Evolutionary conservation across 2,329 filamentous ascomycete species (phyloP).

Genomic region (Ophiosphaerella herpotricha): DNA sequence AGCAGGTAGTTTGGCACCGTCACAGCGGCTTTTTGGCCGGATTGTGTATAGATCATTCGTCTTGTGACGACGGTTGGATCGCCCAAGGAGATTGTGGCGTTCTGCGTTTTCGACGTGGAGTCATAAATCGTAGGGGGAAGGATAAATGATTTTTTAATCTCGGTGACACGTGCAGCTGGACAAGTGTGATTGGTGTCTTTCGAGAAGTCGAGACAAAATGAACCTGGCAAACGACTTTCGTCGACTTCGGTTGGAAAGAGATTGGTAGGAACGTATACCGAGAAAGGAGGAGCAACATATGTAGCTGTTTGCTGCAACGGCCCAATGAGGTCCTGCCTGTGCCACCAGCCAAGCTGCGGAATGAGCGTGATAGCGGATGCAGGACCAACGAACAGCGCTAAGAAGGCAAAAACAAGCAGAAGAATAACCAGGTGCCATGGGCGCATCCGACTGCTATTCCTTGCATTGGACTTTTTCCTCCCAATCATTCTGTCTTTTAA

Average conservation of each 20-base stretch:
- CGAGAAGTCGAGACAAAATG: not conserved
- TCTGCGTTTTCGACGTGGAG: not conserved
- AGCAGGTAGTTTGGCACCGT: not conserved
- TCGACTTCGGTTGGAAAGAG: not conserved
- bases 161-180: not conserved
- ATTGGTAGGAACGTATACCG: not conserved
- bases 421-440: not conserved
- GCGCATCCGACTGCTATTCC: not conserved
- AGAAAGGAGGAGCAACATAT: not conserved
- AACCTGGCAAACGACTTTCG: not conserved
- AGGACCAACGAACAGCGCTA: not conserved
- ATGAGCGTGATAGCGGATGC: not conserved
- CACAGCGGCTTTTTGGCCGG: not conserved
- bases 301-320: not conserved
- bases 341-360: not conserved
- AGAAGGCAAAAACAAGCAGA: not conserved
- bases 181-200: not conserved
- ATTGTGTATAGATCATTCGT: not conserved
- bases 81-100: not conserved
- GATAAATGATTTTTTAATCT: not conserved
- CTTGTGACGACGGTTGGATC: not conserved
- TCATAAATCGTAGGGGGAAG: not conserved
- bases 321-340: not conserved
- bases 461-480: not conserved
- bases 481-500: not conserved